phyloP scores from a whole-genome alignment of 257 asterid species.

The Vinca minor region DNA sequence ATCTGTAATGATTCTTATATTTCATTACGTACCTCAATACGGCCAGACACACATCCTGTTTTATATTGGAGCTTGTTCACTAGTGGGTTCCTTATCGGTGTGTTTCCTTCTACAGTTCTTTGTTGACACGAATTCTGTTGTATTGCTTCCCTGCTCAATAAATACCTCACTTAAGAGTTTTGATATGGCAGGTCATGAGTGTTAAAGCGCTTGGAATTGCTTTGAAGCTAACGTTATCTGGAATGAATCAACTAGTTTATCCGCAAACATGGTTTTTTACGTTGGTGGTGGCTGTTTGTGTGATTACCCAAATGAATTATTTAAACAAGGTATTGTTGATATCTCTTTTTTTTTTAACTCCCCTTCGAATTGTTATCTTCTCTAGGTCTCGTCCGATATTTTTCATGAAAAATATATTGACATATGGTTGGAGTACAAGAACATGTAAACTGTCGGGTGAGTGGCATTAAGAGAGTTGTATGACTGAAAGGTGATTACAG shows the following conservation, averaged over 20 bases:
- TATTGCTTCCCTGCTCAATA: neutral
- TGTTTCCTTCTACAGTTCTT: slow-evolving; percentile 18
- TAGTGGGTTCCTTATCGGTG: slow-evolving; percentile 68
- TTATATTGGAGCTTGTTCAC: slow-evolving; percentile 38
- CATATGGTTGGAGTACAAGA: neutral
- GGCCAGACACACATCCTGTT: slow-evolving; percentile 39
- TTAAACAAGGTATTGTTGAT: slow-evolving; percentile 53
- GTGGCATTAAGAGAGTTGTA: no score
- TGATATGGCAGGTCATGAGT: slow-evolving; percentile 78
- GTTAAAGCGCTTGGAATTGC: slow-evolving; percentile 95
- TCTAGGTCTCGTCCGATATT: no score
- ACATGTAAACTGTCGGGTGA: neutral
- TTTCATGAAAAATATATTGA: neutral
- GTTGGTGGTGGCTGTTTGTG: slow-evolving; percentile 56
- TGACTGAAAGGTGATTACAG: no score
- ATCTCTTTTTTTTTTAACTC: neutral
- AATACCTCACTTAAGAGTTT: slow-evolving; percentile 12
- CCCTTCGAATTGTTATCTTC: neutral
- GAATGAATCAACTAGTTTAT: slow-evolving; percentile 77
- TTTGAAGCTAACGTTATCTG: slow-evolving; percentile 79
- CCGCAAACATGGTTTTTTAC: slow-evolving; percentile 93
- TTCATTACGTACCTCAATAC: slow-evolving; percentile 34
- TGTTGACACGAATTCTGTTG: neutral
- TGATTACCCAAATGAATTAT: slow-evolving; percentile 87
- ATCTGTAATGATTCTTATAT: slow-evolving; percentile 27